These are phyloP conservation scores for Clarireedia homoeocarpa DNA, from an alignment of 2,329 filamentous ascomycete genomes.

Conservation along the genomic window DNA sequence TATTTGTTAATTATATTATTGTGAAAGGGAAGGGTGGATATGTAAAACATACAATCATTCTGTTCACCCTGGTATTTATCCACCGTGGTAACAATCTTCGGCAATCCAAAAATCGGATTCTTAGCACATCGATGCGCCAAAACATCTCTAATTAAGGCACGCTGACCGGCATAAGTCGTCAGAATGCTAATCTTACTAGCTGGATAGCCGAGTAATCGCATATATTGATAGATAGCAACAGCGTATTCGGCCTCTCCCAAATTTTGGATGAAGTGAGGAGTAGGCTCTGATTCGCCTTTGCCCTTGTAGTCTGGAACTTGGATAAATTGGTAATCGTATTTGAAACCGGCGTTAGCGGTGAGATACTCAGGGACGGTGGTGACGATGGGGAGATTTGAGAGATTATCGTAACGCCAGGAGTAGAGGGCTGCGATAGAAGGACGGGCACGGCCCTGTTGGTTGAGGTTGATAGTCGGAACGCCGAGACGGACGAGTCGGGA, in stretches of 20 bases:
- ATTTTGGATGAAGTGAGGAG: conserved; percentile 93
- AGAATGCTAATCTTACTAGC: conserved; percentile 69
- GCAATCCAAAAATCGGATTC: conserved; percentile 80
- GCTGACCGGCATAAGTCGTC: conserved; percentile 88
- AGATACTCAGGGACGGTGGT: conserved; percentile 63
- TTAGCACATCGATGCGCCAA: conserved; percentile 73
- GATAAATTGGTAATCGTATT: conserved; percentile 94
- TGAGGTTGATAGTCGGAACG: conserved; percentile 82
- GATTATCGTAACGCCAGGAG: conserved; percentile 79
- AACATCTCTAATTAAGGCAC: conserved; percentile 81
- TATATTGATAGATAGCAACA: conserved; percentile 92
- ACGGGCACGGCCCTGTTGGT: conserved; percentile 87
- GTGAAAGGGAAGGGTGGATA: conserved; percentile 22
- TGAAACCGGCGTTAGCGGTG: conserved; percentile 82
- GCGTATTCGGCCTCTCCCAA: conserved; percentile 95
- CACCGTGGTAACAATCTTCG: conserved; percentile 84
- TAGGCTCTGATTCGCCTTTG: conserved; percentile 78
- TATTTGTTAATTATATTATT: conserved; percentile 12
- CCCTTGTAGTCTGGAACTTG: conserved; percentile 91
- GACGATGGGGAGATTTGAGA: conserved; percentile 74
- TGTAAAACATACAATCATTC: conserved; percentile 72
- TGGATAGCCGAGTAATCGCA: conserved; percentile 91
- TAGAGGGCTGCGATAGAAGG: conserved; percentile 84
- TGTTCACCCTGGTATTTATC: conserved; percentile 99
- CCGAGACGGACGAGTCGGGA: conserved; percentile 83